Percentiles rank a stretch among this genome's conserved stretches.
Conservation (phyloP, 78 protist genomes). For the Polysphondylium violaceum region DNA sequence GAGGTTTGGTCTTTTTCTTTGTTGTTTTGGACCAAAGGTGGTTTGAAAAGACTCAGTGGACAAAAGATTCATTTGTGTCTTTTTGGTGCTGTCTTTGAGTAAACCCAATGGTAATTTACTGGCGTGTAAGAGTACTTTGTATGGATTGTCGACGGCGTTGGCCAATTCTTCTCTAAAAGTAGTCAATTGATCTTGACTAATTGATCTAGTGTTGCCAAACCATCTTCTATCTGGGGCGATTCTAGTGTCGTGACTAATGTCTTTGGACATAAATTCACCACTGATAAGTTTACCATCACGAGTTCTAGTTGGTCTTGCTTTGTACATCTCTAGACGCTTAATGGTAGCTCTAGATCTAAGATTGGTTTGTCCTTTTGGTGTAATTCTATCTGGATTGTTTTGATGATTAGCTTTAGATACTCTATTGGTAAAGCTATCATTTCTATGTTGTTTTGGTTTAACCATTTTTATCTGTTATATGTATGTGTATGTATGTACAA, state of each 20-base stretch:
- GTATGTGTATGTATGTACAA: not conserved
- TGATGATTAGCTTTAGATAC: conserved; percentile 34
- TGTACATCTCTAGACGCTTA: conserved; percentile 85
- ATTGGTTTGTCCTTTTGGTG: conserved; percentile 31
- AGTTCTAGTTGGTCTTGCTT: conserved; percentile 47
- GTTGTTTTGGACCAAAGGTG: conserved; percentile 94
- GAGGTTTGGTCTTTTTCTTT: conserved; percentile 91
- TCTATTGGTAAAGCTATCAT: conserved; percentile 63
- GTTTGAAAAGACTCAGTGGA: conserved; percentile 89
- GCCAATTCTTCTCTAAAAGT: conserved; percentile 78
- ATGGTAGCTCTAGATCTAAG: conserved; percentile 66
- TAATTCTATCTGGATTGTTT: conserved; percentile 59
- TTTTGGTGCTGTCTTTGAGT: conserved; percentile 50
- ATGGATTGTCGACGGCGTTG: conserved; percentile 67
- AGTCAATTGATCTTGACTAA: conserved; percentile 86
- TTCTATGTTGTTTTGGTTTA: conserved; percentile 38
- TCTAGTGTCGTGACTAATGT: conserved; percentile 63
- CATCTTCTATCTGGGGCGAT: conserved; percentile 85
- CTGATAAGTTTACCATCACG: conserved; percentile 78
- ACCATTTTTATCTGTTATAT: conserved; percentile 52
- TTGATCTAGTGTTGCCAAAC: conserved; percentile 88
- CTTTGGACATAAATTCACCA: conserved; percentile 55
- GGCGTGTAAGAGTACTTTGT: conserved; percentile 72
- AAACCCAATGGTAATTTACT: conserved; percentile 70
- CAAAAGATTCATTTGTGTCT: conserved; percentile 59